Evolutionary conservation across 495 filamentous ascomycete genomes (phyloP), one percentile per base, ranked within the genome.

Genomic region (Daldinia grandis): DNA sequence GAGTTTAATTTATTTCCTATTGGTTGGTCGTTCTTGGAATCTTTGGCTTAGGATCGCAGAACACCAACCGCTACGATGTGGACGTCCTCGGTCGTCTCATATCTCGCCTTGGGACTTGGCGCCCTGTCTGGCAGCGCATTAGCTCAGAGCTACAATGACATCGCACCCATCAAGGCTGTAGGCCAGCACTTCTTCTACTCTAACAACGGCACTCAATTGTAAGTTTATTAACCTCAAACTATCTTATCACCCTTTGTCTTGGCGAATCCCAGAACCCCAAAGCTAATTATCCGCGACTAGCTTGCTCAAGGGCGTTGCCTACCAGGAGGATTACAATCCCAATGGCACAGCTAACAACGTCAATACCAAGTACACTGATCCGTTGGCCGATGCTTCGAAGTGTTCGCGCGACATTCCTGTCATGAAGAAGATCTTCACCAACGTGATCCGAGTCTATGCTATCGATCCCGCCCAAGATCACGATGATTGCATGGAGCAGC

Each of bases 361-460:
- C 31, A 81, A 72, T 50, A 68, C 72, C 40, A 81, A 79, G 63
- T 89, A 84, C 74, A 78, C 76, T 37, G 87, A 90, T 65, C 94
- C 95, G 50, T 86, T 99, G 35, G 85, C 92, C 59, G 87, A 97
- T 80, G 78, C 76, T 10, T 76, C 83, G 25, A 81, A 83, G 70
- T 98, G 95, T 82, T 81, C 82, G 66, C 90, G 94, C 62, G 95
- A 99, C 78, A 84, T 99, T 49, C 92, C 93, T 21, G 82, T 88
- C 73, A 85, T 99, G 72, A 76, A 87, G 76, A 82, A 91, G 70
- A 86, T 97, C 58, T 84, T 86, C 68, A 97, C 94, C 77, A 99
- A 99, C 79, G 88, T 89, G 55, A 93, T 99, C 77, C 95, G 95
- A 76, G 92, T 94, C 31, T 99, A 99, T 79, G 93, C 93, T 72